Evolutionary conservation across 148 eudicot genomes (phyloP).

Genomic region (Camellia japonica): DNA sequence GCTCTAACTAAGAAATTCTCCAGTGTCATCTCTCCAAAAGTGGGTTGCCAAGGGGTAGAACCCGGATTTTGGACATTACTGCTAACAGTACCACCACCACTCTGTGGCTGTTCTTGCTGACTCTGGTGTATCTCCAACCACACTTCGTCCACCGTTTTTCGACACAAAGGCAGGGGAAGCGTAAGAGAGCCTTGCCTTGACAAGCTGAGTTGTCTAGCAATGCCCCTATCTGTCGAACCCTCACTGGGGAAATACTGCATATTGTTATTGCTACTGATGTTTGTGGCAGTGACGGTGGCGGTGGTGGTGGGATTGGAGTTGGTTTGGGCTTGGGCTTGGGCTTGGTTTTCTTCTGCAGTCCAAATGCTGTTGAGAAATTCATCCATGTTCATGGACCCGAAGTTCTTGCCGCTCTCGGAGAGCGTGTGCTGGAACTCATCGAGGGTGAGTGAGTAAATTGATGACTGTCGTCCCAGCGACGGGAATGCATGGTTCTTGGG

Average conservation of each 20-base stretch:
- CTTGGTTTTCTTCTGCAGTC: conserved; percentile 85
- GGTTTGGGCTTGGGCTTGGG: conserved; percentile 24
- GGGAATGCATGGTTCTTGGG: conserved; percentile 22
- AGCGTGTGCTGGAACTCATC: conserved; percentile 85
- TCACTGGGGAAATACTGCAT: conserved; percentile 13
- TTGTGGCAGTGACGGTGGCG: background rate
- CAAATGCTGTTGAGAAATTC: conserved; percentile 92
- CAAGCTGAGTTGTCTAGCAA: conserved; percentile 48
- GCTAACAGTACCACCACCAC: conserved; percentile 1
- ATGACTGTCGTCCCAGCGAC: conserved; percentile 57
- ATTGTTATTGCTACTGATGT: background rate
- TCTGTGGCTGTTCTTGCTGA: conserved; percentile 30
- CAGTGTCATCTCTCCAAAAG: conserved; percentile 90
- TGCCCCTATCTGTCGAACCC: conserved; percentile 12
- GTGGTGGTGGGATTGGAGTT: background rate
- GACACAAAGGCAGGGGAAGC: conserved; percentile 59
- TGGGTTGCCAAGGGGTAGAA: conserved; percentile 53
- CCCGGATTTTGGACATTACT: conserved; percentile 18
- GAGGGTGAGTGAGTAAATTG: conserved; percentile 79
- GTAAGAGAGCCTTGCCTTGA: conserved; percentile 73
- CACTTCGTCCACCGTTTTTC: conserved; percentile 89
- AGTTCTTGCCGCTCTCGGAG: conserved; percentile 69
- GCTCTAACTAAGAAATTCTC: conserved; percentile 84
- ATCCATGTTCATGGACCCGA: conserved; percentile 97
- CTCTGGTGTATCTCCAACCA: conserved; percentile 78